Percentiles rank a stretch among this genome's conserved stretches.
Conservation (phyloP, 352 stramenopile species). For the Thraustochytrium aureum region DNA sequence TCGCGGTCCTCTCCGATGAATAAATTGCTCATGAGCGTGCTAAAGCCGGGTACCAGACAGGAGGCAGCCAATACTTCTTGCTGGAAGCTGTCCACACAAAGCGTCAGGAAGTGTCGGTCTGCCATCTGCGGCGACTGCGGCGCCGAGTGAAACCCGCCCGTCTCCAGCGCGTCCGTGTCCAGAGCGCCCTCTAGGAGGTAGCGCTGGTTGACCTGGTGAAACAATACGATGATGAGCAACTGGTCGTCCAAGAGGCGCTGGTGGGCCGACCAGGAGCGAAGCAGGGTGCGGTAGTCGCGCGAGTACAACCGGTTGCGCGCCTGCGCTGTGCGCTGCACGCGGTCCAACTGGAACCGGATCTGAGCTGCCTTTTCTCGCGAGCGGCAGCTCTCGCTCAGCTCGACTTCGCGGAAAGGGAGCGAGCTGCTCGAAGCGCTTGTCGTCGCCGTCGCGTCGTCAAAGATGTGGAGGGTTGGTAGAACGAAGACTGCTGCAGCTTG, state of each 20-base stretch:
- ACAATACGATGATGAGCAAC: conserved; percentile 23
- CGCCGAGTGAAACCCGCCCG: background rate
- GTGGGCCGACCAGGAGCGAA: conserved; percentile 20
- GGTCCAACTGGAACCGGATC: background rate
- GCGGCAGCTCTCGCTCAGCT: no score
- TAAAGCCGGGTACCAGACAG: conserved; percentile 26
- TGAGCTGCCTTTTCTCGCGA: no score
- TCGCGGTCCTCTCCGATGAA: conserved; percentile 31
- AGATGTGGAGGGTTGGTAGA: conserved; percentile 10
- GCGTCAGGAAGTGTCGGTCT: conserved; percentile 32
- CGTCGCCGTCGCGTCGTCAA: background rate
- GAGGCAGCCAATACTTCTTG: conserved; percentile 28
- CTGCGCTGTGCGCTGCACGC: background rate
- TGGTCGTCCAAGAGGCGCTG: conserved; percentile 25
- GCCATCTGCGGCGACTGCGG: no score
- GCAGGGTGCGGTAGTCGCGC: conserved; percentile 25
- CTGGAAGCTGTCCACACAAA: conserved; percentile 24
- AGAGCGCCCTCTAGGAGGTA: background rate
- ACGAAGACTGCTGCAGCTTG: conserved; percentile 25
- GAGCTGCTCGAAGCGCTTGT: background rate
- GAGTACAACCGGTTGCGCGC: conserved; percentile 22
- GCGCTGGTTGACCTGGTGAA: conserved; percentile 38
- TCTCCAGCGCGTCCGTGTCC: background rate
- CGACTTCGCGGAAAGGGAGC: background rate
- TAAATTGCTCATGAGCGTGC: conserved; percentile 28